phyloP scores from a whole-genome alignment of 495 filamentous ascomycete genomes.

The Talaromyces liani region DNA sequence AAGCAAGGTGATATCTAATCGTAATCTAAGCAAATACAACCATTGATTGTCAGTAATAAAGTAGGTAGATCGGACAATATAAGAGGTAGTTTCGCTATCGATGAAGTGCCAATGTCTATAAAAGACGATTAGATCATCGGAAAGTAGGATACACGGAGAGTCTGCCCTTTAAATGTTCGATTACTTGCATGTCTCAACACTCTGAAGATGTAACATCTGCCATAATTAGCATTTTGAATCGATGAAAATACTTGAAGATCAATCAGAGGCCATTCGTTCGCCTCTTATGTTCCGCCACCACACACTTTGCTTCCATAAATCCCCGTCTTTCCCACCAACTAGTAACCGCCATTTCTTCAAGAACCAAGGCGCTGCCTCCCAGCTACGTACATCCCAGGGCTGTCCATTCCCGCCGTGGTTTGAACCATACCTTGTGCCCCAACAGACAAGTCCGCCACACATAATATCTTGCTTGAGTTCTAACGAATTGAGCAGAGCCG shows the following conservation, averaged over 20 bases:
- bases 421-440: constrained; percentile 6
- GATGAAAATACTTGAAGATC: neutral
- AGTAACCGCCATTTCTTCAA: constrained; percentile 24
- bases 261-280: neutral
- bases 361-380: constrained; percentile 35
- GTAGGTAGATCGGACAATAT: too few species aligned
- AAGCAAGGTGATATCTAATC: too few species aligned
- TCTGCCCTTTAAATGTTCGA: too few species aligned
- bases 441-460: constrained; percentile 17
- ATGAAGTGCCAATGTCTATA: too few species aligned
- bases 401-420: constrained; percentile 10
- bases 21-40: too few species aligned
- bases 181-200: too few species aligned
- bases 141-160: too few species aligned
- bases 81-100: too few species aligned
- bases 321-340: constrained; percentile 9
- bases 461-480: constrained; percentile 38
- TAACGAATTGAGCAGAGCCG: constrained; percentile 23
- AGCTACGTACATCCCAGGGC: constrained; percentile 29
- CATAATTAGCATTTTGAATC: neutral
- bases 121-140: too few species aligned
- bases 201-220: too few species aligned
- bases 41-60: too few species aligned
- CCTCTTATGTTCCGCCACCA: constrained; percentile 6
- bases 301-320: constrained; percentile 3